Percentiles rank a stretch among this genome's conserved stretches.
Evolutionary conservation across 495 filamentous ascomycete genomes (phyloP).

Genomic region (Trichoderma orchidacearum): DNA sequence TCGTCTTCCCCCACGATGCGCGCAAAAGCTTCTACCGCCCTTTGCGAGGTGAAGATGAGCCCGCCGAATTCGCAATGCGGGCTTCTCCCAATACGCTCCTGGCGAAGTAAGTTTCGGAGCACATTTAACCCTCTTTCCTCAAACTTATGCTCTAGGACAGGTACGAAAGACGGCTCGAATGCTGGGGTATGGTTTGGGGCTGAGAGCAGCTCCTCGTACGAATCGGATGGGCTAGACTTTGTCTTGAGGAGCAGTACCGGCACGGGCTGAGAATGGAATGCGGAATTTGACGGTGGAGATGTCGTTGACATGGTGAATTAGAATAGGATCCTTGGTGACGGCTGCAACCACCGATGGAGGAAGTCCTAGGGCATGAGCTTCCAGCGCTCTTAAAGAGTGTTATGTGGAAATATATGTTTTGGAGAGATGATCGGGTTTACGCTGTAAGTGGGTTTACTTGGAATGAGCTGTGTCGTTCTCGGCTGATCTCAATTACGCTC

Average conservation of each 20-base stretch:
- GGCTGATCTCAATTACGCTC: too few relatives aligned
- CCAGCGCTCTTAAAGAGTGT: too few relatives aligned
- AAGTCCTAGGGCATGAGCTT: too few relatives aligned
- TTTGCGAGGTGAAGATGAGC: constrained; percentile 85
- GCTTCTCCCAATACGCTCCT: constrained; percentile 15
- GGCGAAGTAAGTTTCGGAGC: constrained; percentile 20
- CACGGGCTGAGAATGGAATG: constrained; percentile 18
- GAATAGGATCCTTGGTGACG: too few relatives aligned
- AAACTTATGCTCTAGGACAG: constrained; percentile 65
- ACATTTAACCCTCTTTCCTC: constrained; percentile 25
- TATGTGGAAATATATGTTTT: too few relatives aligned
- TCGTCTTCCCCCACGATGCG: constrained; percentile 41
- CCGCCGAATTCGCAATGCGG: constrained; percentile 51
- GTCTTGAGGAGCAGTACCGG: constrained; percentile 81
- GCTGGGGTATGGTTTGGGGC: constrained; percentile 11
- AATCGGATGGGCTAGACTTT: constrained; percentile 60
- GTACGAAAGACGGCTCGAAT: constrained; percentile 61
- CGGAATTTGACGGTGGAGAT: constrained; percentile 1
- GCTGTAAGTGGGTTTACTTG: too few relatives aligned
- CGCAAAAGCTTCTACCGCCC: constrained; percentile 78
- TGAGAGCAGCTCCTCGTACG: constrained; percentile 65
- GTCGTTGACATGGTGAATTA: neutral
- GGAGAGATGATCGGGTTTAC: too few relatives aligned
- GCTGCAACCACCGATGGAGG: too few relatives aligned
- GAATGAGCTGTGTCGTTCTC: too few relatives aligned